phyloP scores from a whole-genome alignment of 2,329 filamentous ascomycete species.

The Beauveria sp. region DNA sequence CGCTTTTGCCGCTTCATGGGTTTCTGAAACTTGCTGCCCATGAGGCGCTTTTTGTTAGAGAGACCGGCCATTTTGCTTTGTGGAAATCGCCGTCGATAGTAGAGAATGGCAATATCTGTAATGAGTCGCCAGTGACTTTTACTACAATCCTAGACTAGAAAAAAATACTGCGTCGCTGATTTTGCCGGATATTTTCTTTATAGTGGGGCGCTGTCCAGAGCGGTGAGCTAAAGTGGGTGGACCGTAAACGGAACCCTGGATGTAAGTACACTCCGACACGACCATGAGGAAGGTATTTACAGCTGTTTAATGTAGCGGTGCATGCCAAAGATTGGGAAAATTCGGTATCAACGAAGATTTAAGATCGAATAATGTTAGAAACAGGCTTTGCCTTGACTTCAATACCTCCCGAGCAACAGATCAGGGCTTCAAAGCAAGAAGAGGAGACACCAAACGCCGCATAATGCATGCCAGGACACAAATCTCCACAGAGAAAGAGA shows the following conservation, averaged over 20 bases:
- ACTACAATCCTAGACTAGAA: not conserved
- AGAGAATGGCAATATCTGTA: not conserved
- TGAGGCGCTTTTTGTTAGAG: slow-evolving; percentile 26
- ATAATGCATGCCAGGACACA: not conserved
- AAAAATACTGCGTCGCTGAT: not conserved
- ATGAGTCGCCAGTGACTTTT: not conserved
- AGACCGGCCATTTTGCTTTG: slow-evolving; percentile 25
- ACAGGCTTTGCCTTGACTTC: not conserved
- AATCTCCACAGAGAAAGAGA: not conserved
- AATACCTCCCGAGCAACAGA: not conserved
- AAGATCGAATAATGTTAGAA: too few relatives aligned
- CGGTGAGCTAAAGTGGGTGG: not conserved
- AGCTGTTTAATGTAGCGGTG: not conserved
- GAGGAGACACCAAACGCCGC: slow-evolving; percentile 1
- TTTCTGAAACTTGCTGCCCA: slow-evolving; percentile 25
- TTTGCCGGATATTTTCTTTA: slow-evolving; percentile 8
- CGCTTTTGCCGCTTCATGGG: slow-evolving; percentile 48
- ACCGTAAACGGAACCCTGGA: not conserved
- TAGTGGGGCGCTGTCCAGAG: slow-evolving; percentile 1
- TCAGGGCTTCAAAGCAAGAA: not conserved
- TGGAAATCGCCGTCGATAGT: not conserved
- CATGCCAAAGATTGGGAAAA: not conserved
- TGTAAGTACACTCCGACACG: not conserved
- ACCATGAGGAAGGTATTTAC: not conserved
- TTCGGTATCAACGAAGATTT: not conserved